Conservation (phyloP, 2,329 filamentous ascomycete species). For the Xylaria polymorpha region DNA sequence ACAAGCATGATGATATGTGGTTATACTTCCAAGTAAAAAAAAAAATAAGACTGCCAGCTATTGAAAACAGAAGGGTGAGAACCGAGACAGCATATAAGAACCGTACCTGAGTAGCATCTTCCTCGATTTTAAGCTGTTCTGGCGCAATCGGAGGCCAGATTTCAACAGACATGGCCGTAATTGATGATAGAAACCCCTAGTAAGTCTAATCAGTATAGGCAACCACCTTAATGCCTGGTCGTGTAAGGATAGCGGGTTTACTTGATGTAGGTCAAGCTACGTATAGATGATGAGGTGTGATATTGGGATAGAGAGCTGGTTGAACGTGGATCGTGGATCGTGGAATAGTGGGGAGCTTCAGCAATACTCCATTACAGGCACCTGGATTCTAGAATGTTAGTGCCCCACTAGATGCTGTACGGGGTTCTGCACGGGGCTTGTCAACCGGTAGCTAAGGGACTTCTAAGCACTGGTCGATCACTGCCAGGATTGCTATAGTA, state of each 20-base stretch:
- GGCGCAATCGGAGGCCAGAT: constrained; percentile 68
- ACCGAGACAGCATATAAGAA: constrained; percentile 8
- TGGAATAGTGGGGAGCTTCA: constrained; percentile 15
- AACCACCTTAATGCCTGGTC: constrained; percentile 33
- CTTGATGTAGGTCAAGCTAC: constrained; percentile 13
- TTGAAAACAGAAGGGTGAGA: constrained; percentile 15
- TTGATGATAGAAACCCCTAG: constrained; percentile 14
- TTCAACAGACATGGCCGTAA: constrained; percentile 64
- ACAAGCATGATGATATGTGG: constrained; percentile 47
- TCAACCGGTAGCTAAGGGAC: too few species aligned
- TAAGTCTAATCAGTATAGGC: constrained; percentile 37
- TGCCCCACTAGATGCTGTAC: constrained; percentile 10
- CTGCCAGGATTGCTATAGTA: background rate
- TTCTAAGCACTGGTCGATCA: background rate
- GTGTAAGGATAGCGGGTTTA: background rate
- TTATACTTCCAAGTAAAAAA: background rate
- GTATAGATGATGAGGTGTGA: constrained; percentile 26
- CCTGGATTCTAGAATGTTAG: background rate
- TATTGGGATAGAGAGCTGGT: background rate
- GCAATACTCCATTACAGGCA: constrained; percentile 2
- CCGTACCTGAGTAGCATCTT: constrained; percentile 64
- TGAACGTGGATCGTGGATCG: background rate
- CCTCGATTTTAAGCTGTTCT: constrained; percentile 61
- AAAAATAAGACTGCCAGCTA: constrained; percentile 1
- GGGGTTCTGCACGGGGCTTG: too few species aligned